Conservation (phyloP, 1,284 basidiomycete species). For the Cryptococcus hybrid region DNA sequence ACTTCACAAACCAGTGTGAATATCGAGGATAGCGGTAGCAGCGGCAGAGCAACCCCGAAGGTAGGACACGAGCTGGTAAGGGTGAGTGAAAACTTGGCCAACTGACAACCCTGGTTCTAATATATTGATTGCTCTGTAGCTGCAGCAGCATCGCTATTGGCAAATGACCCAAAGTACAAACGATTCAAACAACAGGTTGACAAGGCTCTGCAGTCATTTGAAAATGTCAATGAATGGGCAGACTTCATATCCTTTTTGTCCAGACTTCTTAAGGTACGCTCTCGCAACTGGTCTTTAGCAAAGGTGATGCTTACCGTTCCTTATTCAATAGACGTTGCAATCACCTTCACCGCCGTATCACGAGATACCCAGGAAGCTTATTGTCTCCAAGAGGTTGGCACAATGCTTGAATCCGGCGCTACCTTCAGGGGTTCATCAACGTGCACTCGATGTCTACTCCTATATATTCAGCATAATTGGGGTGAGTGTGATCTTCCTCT, state of each 20-base stretch:
- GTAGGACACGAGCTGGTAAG: constrained; percentile 32
- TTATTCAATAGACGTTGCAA: constrained; percentile 71
- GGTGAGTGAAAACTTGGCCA: constrained; percentile 22
- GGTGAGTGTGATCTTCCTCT: constrained; percentile 54
- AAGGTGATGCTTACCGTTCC: not conserved
- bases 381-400: constrained; percentile 90
- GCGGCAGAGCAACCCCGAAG: constrained; percentile 42
- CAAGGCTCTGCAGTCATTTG: constrained; percentile 87
- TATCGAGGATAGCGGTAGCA: constrained; percentile 23
- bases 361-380: constrained; percentile 91
- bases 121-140: constrained; percentile 12
- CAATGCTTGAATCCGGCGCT: constrained; percentile 97
- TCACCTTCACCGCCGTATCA: constrained; percentile 79
- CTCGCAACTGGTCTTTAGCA: not conserved
- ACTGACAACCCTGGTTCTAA: constrained; percentile 2
- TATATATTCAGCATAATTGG: constrained; percentile 89
- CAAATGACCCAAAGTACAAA: constrained; percentile 85
- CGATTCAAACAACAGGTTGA: constrained; percentile 92
- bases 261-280: constrained; percentile 81
- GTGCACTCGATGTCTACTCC: constrained; percentile 91
- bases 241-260: constrained; percentile 99
- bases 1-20: constrained; percentile 24
- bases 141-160: constrained; percentile 36
- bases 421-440: constrained; percentile 94
- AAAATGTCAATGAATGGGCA: constrained; percentile 98